Base-by-base conservation (phyloP, 2,329 filamentous ascomycete genomes). In the Berkeleyomyces basicola region DNA sequence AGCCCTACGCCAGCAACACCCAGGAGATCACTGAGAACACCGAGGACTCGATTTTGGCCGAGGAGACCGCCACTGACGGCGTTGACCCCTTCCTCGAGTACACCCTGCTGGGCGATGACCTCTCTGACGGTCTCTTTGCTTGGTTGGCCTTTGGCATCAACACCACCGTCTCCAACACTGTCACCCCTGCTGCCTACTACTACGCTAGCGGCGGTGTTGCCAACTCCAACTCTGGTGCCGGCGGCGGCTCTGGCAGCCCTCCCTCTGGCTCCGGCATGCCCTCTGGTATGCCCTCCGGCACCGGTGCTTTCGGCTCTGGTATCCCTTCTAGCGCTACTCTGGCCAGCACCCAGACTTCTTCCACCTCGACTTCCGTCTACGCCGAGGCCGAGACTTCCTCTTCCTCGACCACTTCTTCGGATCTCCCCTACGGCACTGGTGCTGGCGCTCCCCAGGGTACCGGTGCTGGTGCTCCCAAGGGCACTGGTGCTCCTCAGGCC, bases 21-120 rank as follows among this genome's bases (percentile, higher is more conserved):
- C 73, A 78, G 67, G 66, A 67, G 0, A 16, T 76, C 10, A 82
- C 77, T 3, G 70, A 69, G 58, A 84, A 84, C 67, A 70, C 72
- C 10, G 72, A 79, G 0, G 82, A 85, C 69, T 63, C 65, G 16
- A 76, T 81, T 58, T 74, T 79, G 42, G 68, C 72, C 23, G 70
- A 75, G 67, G 76, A 79, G 68, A 75, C 77, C 36, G 67, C 70
- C 37, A 76, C 76, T 58, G 75, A 74, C 6, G 75, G 76, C 44
- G 79, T 79, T 64, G 79, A 83, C 67, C 83, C 82, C 0, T 75
- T 84, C 68, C 72, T 82, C 64, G 76, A 84, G 68, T 83, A 82
- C 67, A 75, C 79, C 10, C 73, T 78, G 11, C 74, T 85, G 1
- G 81, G 82, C 6, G 76, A 83, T 51, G 70, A 72, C 42, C 68